phyloP scores from a whole-genome alignment of 2,329 filamentous ascomycete genomes.

The Waltergamsia citrina region DNA sequence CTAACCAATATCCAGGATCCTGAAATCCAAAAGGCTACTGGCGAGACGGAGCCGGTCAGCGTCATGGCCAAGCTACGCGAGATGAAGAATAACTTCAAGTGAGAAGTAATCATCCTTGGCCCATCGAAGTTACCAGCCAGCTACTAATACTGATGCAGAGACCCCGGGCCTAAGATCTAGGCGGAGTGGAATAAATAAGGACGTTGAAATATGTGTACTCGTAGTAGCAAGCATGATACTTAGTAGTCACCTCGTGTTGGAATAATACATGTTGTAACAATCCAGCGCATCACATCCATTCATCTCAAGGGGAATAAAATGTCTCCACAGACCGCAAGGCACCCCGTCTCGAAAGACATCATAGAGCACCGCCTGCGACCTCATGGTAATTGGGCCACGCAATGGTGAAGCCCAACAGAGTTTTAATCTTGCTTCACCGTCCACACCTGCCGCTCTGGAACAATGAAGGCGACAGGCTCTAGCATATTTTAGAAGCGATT shows the following conservation, averaged over 20 bases:
- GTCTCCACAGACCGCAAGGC: conserved; percentile 26
- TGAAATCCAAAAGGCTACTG: conserved; percentile 73
- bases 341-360: conserved; percentile 12
- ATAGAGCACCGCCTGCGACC: conserved; percentile 19
- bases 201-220: no score
- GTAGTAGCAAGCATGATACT: no score
- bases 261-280: background rate
- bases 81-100: conserved; percentile 76
- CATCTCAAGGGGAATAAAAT: conserved; percentile 8
- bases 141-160: conserved; percentile 4
- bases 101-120: conserved; percentile 18
- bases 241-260: no score
- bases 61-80: conserved; percentile 82
- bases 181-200: background rate
- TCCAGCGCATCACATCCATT: conserved; percentile 7
- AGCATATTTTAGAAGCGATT: conserved; percentile 50
- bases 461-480: conserved; percentile 52
- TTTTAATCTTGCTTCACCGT: conserved; percentile 58
- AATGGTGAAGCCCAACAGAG: conserved; percentile 12
- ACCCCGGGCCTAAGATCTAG: conserved; percentile 20
- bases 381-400: conserved; percentile 14
- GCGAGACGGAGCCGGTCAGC: conserved; percentile 67
- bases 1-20: conserved; percentile 49
- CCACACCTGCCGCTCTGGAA: conserved; percentile 56
- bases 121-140: background rate